phyloP scores from a whole-genome alignment of 2,329 filamentous ascomycete species.

The Ophiocordyceps australis region DNA sequence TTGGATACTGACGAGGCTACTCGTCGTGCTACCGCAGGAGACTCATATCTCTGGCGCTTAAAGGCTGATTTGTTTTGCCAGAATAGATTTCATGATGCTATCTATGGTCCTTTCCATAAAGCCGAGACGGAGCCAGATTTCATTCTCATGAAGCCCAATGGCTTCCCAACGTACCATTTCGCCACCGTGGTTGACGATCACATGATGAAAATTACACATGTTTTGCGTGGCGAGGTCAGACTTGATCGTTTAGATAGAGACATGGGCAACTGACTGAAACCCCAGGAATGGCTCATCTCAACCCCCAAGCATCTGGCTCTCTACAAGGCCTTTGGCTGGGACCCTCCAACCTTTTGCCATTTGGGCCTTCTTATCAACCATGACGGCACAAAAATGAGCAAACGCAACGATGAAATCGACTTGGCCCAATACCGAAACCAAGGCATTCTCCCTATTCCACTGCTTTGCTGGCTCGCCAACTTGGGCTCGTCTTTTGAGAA shows the following conservation, averaged over 20 bases:
- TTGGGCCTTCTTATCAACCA: constrained; percentile 55
- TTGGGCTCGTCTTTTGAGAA: constrained; percentile 24
- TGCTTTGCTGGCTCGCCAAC: constrained; percentile 70
- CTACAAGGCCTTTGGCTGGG: constrained; percentile 65
- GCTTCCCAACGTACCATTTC: constrained; percentile 88
- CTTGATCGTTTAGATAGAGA: too few species aligned
- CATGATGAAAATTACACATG: constrained; percentile 87
- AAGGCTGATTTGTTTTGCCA: constrained; percentile 36
- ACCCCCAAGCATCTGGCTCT: constrained; percentile 57
- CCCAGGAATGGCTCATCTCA: constrained; percentile 82
- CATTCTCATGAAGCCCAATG: constrained; percentile 80
- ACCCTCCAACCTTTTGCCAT: constrained; percentile 59
- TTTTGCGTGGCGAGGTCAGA: constrained; percentile 62
- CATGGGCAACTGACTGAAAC: too few species aligned
- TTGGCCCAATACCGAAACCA: constrained; percentile 30
- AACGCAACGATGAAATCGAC: constrained; percentile 44
- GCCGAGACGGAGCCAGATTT: constrained; percentile 53
- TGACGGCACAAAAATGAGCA: constrained; percentile 66
- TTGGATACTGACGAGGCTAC: constrained; percentile 51
- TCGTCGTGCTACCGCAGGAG: constrained; percentile 47
- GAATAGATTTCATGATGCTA: constrained; percentile 53
- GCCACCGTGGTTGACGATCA: constrained; percentile 96
- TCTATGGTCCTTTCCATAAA: constrained; percentile 54
- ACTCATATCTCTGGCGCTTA: constrained; percentile 63
- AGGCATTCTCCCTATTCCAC: constrained; percentile 26